Base-by-base conservation (phyloP, 2,329 filamentous ascomycete genomes). In the Botrytis byssoidea region DNA sequence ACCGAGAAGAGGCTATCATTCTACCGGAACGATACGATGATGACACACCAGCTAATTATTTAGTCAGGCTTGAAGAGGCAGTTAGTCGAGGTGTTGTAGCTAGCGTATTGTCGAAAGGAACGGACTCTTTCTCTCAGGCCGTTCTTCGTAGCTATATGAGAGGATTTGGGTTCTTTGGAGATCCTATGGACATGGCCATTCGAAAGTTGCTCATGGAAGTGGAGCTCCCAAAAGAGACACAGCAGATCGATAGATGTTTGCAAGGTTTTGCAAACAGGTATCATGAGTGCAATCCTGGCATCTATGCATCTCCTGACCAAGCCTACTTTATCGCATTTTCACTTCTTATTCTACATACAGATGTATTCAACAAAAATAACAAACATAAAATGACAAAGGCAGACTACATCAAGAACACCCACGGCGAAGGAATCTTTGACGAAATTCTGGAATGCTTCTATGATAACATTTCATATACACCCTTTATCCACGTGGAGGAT, bases 351-450 rank as follows among this genome's bases (percentile, higher is more conserved):
- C 86, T 99, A 48, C 96, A 99, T 79, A 98, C 96, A 0, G 96
- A 99, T 81, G 93, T 97, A n/a, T 98, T 98, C 89, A 99, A 99
- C 86, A 97, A 97, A 83, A 99, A 98, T 85, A 98, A 98, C 85
- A 98, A 98, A 84, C 89, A 96, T 82, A 99, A 99, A 83, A 99
- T 99, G 96, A 94, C 97, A 80, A 97, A 97, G 81, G 85, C 88
- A 0, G 96, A 98, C 80, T 99, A 99, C 83, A 87, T 98, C 78
- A 98, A 97, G 83, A 98, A 98, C 81, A 97, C 95, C 0, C 91
- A 90, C 35, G 94, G 93, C 4, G 95, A 98, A 81, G 94, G 94
- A 22, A 93, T 98, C n/a, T 93, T 93, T 70, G 93, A 97, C 77
- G 95, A 98, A 77, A 93, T 98, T 60, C 86, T 98, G 22, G 94